Conservation (phyloP, 2,329 filamentous ascomycete genomes). For the Aspergillus costaricaensis region DNA sequence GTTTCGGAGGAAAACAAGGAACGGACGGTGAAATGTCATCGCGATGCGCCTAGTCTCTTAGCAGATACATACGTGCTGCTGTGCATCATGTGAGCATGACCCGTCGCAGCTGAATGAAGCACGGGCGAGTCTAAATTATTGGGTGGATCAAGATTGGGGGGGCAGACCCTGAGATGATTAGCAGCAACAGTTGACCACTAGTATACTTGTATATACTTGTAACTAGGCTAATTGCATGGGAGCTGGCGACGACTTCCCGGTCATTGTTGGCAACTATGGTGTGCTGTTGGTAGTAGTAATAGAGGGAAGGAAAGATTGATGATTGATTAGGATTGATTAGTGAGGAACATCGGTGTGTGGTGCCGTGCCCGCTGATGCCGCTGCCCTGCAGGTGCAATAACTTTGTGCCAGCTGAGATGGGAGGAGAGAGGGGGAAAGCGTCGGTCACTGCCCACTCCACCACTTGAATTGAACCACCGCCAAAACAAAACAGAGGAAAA, state of each 20-base stretch:
- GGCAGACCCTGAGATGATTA: conserved; percentile 5
- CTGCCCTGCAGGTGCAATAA: conserved; percentile 7
- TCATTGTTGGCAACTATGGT: not conserved
- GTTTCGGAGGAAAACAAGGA: conserved; percentile 28
- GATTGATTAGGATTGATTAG: not conserved
- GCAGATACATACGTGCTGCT: conserved; percentile 14
- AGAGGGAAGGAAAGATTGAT: not conserved
- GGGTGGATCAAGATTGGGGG: not conserved
- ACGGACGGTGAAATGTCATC: conserved; percentile 15
- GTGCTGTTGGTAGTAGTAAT: conserved; percentile 5
- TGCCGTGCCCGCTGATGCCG: conserved; percentile 6
- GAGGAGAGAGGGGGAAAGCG: not conserved
- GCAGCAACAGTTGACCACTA: not conserved
- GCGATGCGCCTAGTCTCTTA: conserved; percentile 12
- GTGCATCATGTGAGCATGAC: conserved; percentile 25
- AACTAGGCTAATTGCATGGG: conserved; percentile 1
- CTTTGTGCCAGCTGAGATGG: not conserved
- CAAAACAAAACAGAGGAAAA: not conserved
- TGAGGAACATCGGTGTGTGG: conserved; percentile 6
- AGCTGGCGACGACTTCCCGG: not conserved
- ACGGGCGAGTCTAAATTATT: conserved; percentile 4
- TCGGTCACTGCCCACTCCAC: not conserved
- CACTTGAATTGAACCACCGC: too few species aligned
- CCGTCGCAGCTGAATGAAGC: conserved; percentile 7
- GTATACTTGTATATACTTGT: not conserved